A percentile compares a stretch with the other conserved stretches of the same genome.
Conservation (phyloP, 805 yeast species). For the Ogataea dorogensis region DNA sequence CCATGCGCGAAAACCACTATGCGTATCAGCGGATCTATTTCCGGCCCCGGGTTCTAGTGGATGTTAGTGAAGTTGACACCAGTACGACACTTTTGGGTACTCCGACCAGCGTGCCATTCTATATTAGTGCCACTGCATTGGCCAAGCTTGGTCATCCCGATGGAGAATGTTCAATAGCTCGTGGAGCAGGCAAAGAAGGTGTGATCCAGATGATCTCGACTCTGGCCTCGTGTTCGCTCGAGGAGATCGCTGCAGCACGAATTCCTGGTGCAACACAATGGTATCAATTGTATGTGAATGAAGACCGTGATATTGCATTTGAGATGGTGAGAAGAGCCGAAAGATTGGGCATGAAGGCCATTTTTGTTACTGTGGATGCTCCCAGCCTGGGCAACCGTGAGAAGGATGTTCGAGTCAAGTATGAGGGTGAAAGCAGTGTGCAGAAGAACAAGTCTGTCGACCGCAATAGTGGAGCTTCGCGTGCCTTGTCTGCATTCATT, state of each 20-base stretch:
- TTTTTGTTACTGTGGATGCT: constrained; percentile 90
- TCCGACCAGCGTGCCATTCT: constrained; percentile 71
- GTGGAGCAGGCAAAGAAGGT: constrained; percentile 71
- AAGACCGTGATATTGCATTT: constrained; percentile 65
- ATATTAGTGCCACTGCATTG: constrained; percentile 87
- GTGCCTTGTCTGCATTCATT: constrained; percentile 83
- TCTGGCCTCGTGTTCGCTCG: constrained; percentile 82
- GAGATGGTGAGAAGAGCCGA: constrained; percentile 70
- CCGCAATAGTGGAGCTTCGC: constrained; percentile 77
- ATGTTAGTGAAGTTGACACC: constrained; percentile 71
- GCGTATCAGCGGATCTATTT: constrained; percentile 88
- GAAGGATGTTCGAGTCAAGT: constrained; percentile 42
- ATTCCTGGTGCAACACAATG: constrained; percentile 72
- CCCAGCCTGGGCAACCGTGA: constrained; percentile 91
- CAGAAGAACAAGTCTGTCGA: constrained; percentile 50
- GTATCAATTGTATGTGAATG: constrained; percentile 84
- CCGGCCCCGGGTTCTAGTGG: constrained; percentile 78
- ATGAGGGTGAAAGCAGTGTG: constrained; percentile 43
- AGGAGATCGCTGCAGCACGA: constrained; percentile 76
- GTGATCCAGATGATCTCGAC: constrained; percentile 92
- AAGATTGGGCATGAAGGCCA: constrained; percentile 69
- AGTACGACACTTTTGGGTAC: constrained; percentile 76
- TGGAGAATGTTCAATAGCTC: constrained; percentile 84
- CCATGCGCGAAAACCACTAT: constrained; percentile 84
- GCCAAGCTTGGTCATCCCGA: constrained; percentile 92